These are phyloP conservation scores for Strigomonas culicis DNA, from an alignment of 208 protist species.

Conservation along the genomic window DNA sequence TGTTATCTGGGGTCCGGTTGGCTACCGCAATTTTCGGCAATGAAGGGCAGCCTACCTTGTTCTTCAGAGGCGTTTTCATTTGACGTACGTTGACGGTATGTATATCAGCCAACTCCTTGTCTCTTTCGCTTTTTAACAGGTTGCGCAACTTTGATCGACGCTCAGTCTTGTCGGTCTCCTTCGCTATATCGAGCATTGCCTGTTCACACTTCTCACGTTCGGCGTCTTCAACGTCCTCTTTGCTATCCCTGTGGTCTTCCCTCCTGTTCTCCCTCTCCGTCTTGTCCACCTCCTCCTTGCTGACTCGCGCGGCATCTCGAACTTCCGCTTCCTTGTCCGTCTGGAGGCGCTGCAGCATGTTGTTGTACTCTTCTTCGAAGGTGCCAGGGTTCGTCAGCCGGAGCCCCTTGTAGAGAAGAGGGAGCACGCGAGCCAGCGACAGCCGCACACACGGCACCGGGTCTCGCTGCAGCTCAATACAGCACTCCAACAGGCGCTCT, in stretches of 20 bases:
- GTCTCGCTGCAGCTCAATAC: constrained; percentile 78
- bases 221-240: constrained; percentile 53
- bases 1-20: too few species aligned
- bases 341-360: constrained; percentile 67
- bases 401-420: constrained; percentile 43
- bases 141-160: constrained; percentile 83
- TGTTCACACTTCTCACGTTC: constrained; percentile 66
- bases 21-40: too few species aligned
- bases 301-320: constrained; percentile 29
- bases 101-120: constrained; percentile 40
- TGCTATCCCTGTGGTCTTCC: constrained; percentile 15
- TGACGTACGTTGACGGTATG: neutral
- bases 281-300: constrained; percentile 30
- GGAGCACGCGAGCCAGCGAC: constrained; percentile 48
- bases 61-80: too few species aligned
- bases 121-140: constrained; percentile 75
- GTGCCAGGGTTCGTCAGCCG: constrained; percentile 26
- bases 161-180: constrained; percentile 87
- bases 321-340: constrained; percentile 76
- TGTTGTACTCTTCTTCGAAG: constrained; percentile 64
- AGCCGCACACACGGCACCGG: constrained; percentile 65
- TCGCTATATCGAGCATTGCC: constrained; percentile 74
- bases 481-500: constrained; percentile 77
- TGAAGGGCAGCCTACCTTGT: too few species aligned
- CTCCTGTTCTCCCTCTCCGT: constrained; percentile 22